Conservation (phyloP, 176 grass and related monocot species). For the Hsuehochloa calcarea region DNA sequence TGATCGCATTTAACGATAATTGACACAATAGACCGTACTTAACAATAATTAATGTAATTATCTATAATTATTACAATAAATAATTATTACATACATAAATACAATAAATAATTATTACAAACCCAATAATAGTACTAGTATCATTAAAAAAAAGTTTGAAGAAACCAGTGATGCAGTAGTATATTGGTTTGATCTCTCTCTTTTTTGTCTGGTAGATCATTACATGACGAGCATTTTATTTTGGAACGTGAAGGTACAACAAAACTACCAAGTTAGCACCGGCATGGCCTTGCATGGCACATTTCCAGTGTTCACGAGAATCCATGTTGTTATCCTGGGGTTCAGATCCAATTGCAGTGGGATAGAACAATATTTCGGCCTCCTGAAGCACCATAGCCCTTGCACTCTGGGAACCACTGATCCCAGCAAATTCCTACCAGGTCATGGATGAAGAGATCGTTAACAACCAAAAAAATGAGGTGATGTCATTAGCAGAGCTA, state of each 20-base stretch:
- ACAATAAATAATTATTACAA: neutral
- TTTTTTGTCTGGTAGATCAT: neutral
- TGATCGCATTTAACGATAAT: too few species aligned
- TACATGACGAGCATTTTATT: slow-evolving; percentile 10
- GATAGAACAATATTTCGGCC: too few species aligned
- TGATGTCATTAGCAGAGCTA: neutral
- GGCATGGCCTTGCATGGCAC: slow-evolving; percentile 94
- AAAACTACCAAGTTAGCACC: slow-evolving; percentile 81
- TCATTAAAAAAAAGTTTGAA: neutral
- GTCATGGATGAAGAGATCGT: neutral
- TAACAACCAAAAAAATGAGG: neutral
- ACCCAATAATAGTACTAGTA: neutral
- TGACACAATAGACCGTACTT: too few species aligned
- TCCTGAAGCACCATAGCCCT: too few species aligned
- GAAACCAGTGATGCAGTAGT: neutral
- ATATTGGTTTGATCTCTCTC: neutral
- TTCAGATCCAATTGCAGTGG: too few species aligned
- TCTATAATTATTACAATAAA: too few species aligned
- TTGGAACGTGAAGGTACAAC: neutral
- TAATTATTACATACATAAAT: too few species aligned
- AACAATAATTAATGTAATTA: too few species aligned
- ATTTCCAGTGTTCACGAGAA: slow-evolving; percentile 72
- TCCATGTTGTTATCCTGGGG: too few species aligned
- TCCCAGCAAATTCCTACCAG: slow-evolving; percentile 85
- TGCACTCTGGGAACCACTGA: slow-evolving; percentile 47